Evolutionary conservation across 108 stramenopile species (phyloP).

Genomic region (Stephanodiscus minutulus): DNA sequence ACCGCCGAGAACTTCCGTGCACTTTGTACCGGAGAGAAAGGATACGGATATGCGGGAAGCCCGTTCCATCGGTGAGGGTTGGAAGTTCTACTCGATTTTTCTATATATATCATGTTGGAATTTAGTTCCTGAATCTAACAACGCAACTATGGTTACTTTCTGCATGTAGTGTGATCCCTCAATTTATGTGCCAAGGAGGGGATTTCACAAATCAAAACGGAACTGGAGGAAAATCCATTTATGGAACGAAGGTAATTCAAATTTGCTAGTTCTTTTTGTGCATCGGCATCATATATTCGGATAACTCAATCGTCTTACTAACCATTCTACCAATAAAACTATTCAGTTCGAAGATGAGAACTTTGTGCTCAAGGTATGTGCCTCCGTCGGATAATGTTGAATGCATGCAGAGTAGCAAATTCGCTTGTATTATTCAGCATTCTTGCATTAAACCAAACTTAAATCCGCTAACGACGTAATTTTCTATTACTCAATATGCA

Average conservation of each 20-base stretch:
- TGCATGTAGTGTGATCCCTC: conserved; percentile 43
- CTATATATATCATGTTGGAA: background rate
- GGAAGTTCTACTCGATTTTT: background rate
- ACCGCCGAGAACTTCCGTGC: conserved; percentile 95
- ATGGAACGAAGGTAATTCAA: conserved; percentile 44
- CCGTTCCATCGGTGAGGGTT: conserved; percentile 76
- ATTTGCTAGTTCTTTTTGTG: background rate
- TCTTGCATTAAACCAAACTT: background rate
- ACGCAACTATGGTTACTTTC: background rate
- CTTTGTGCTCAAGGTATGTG: conserved; percentile 76
- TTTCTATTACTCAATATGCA: conserved; percentile 12
- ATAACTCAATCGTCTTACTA: background rate
- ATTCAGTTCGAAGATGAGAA: conserved; percentile 91
- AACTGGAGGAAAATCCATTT: conserved; percentile 85
- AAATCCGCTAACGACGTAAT: background rate
- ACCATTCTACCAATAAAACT: conserved; percentile 25
- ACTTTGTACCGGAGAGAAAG: conserved; percentile 96
- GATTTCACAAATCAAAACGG: conserved; percentile 96
- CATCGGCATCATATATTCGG: background rate
- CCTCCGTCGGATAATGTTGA: conserved; percentile 25
- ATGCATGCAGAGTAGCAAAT: conserved; percentile 12
- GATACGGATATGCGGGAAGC: conserved; percentile 91
- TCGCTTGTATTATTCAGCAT: background rate
- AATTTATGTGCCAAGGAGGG: conserved; percentile 82
- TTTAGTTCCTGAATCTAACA: background rate